Conservation (phyloP, 2,329 filamentous ascomycete species). For the Rutstroemia sp. region DNA sequence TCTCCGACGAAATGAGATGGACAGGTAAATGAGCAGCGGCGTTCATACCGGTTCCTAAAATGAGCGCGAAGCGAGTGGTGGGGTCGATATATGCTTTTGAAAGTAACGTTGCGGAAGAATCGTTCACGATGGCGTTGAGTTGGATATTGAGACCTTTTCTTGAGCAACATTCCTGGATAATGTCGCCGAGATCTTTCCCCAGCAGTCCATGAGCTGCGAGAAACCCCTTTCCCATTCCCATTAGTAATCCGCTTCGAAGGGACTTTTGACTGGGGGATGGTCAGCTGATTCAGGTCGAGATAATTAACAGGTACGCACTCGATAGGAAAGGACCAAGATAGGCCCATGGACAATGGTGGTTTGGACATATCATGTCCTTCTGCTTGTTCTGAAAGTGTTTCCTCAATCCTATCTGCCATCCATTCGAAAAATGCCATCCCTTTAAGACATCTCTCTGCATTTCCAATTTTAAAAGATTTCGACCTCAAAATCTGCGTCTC, state of each 20-base stretch:
- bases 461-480: conserved; percentile 48
- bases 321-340: conserved; percentile 65
- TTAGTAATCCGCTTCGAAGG: conserved; percentile 49
- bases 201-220: conserved; percentile 49
- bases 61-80: conserved; percentile 55
- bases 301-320: conserved; percentile 41
- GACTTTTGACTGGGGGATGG: conserved; percentile 52
- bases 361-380: conserved; percentile 31
- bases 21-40: conserved; percentile 58
- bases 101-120: conserved; percentile 58
- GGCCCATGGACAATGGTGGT: conserved; percentile 46
- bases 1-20: conserved; percentile 43
- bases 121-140: conserved; percentile 57
- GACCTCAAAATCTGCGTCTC: conserved; percentile 48
- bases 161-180: conserved; percentile 48
- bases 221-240: conserved; percentile 61
- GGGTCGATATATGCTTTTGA: conserved; percentile 51
- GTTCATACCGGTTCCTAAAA: conserved; percentile 62
- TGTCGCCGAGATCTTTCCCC: conserved; percentile 52
- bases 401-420: conserved; percentile 55
- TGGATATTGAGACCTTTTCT: conserved; percentile 41
- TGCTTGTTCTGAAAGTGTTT: conserved; percentile 44
- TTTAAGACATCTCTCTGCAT: conserved; percentile 46
- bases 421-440: conserved; percentile 59
- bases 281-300: conserved; percentile 19